A percentile compares a stretch with the other conserved stretches of the same genome.
Evolutionary conservation across 164 flowering plant genomes (phyloP).

Genomic region (Kingdonia uniflora): DNA sequence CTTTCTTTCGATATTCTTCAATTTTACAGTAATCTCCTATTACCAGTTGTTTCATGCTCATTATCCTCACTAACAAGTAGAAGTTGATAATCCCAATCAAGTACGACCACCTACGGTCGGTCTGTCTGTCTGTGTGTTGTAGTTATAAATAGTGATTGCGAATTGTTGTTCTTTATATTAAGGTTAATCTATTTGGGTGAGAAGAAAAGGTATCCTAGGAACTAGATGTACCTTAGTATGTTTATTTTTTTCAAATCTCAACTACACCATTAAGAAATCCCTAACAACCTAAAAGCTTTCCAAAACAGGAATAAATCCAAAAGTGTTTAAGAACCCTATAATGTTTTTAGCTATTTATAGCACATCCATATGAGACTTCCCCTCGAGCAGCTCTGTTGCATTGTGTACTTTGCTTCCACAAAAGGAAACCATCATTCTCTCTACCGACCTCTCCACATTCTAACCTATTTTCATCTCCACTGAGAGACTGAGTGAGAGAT

Average conservation of each 20-base stretch:
- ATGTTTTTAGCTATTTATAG: conserved; percentile 28
- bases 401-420: conserved; percentile 26
- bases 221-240: not conserved
- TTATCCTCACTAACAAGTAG: not conserved
- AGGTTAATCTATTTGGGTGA: no score
- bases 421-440: conserved; percentile 18
- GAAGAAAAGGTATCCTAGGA: no score
- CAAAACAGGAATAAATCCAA: conserved; percentile 17
- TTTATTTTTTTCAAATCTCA: not conserved
- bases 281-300: conserved; percentile 19
- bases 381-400: conserved; percentile 21
- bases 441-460: conserved; percentile 11
- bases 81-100: no score
- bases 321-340: conserved; percentile 14
- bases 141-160: no score
- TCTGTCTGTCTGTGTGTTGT: no score
- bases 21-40: no score
- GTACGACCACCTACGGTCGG: no score
- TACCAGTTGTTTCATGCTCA: not conserved
- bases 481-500: conserved; percentile 4
- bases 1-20: no score
- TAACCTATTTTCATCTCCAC: conserved; percentile 3
- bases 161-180: no score
- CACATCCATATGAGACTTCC: conserved; percentile 13
- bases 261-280: not conserved